Percentiles rank a stretch among this genome's conserved stretches.
Conservation (phyloP, 192 early-diverging fungal genomes). For the Rhizoclosmatium globosum region DNA sequence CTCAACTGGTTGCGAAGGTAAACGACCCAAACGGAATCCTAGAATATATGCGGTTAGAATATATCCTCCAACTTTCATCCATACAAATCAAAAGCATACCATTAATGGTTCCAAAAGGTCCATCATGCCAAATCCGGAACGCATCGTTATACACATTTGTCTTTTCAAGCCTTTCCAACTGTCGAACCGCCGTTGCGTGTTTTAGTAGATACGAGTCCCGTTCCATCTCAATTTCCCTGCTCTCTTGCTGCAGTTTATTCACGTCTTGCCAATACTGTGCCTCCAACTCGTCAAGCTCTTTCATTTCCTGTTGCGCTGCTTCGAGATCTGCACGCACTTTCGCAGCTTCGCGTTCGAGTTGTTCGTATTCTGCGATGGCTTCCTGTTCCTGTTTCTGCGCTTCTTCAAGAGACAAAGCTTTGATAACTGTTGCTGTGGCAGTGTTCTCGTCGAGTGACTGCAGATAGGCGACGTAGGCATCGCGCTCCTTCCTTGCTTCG, state of each 20-base stretch:
- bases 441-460: slow-evolving; percentile 10
- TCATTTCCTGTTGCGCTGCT: slow-evolving; percentile 51
- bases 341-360: slow-evolving; percentile 10
- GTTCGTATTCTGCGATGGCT: background rate
- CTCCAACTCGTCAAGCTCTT: slow-evolving; percentile 63
- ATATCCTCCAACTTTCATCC: background rate
- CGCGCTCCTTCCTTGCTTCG: slow-evolving; percentile 76
- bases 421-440: background rate
- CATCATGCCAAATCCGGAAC: slow-evolving; percentile 87
- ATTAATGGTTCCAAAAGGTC: slow-evolving; percentile 92
- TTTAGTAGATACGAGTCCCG: slow-evolving; percentile 80
- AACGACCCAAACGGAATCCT: slow-evolving; percentile 83
- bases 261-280: slow-evolving; percentile 70
- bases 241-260: slow-evolving; percentile 73
- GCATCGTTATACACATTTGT: slow-evolving; percentile 97
- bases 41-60: background rate
- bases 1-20: slow-evolving; percentile 71
- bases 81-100: slow-evolving; percentile 37
- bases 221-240: slow-evolving; percentile 75
- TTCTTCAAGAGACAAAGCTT: background rate
- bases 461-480: slow-evolving; percentile 75
- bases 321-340: background rate
- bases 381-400: slow-evolving; percentile 15
- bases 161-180: slow-evolving; percentile 85
- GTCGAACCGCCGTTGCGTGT: slow-evolving; percentile 77